Base-by-base conservation (phyloP, 169 alveolate genomes). In the Plasmodium chabaudi region DNA sequence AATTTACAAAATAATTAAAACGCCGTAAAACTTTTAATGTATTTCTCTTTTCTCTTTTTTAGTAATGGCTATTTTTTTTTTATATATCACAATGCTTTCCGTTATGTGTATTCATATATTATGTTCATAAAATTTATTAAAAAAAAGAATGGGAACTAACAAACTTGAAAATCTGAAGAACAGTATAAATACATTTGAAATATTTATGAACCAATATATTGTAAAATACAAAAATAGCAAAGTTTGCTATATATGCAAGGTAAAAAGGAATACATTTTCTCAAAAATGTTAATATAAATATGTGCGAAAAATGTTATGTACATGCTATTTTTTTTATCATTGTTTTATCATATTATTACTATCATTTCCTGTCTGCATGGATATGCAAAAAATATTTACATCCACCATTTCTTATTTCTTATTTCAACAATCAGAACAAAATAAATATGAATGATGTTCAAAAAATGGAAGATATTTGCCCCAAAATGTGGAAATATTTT, bases 401-500 rank as follows among this genome's bases (percentile, higher is more conserved):
- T n/a, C 21, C 21, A n/a, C n/a, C 19, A 39, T 70, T 70, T 56
- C 13, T 34, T 46, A 60, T 61, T 46, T 73, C 0, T 60, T 73
- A 15, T 47, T 39, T 39, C 15, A n/a, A 64, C 44, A 9, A 9
- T 5, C 25, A 74, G 88, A 60, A 74, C 69, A 74, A 74, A 47
- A 47, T 74, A 44, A 61, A 42, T 12, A 34, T 27, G 15, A 74
- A 74, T 65, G 75, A 74, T 55, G 27, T 74, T 53, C 75, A 74
- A 61, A 74, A 61, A 61, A 74, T 74, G 88, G 88, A 74, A 61
- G 56, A 74, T 51, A 55, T 55, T 15, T 74, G 88, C 49, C 88
- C 88, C 9, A 49, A 74, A 21, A 74, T 74, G 88, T 74, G 88
- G 88, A 74, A 67, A 42, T 67, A 74, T 65, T 74, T 74, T 19